Base-by-base conservation (phyloP, 192 early-diverging fungal genomes). In the Paraglomus brasilianum region DNA sequence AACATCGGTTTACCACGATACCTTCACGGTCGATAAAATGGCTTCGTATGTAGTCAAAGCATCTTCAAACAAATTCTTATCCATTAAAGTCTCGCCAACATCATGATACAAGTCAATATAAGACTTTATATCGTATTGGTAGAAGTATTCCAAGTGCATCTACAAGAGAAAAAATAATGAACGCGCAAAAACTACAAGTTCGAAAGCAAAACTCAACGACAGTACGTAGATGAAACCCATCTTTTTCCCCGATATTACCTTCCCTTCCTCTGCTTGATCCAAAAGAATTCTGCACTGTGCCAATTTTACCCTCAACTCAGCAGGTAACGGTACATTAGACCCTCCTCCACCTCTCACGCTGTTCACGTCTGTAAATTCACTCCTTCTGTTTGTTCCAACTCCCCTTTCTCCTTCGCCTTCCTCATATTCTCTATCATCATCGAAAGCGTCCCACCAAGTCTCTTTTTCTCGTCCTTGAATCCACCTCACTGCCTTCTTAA, bases 271-370 rank as follows among this genome's bases (percentile, higher is more conserved):
- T 9, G 75, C 69, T 47, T 92, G 80, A 42, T 84, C 91, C 39
- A 94, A 59, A 73, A 83, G 78, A 40, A 97, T 49, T 38, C 94
- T 83, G 68, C 87, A 89, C 21, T 92, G 87, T 2, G 93, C 97
- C 30, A 95, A 83, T 72, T 92, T 92, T 56, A 91, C 86, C 19
- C 93, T 87, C 55, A 98, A 79, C 76, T 97, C 94, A 1, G 95
- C 72, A 0, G 95, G 95, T 38, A 97, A 75, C 8, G 69, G 59
- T 52, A 70, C 72, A 47, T 70, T 70, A 14, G 55, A 51, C 22
- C 47, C 72, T 58, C 60, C 49, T 17, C n/a, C 39, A 22, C 66
- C 19, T 21, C 64, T 22, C 8, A 22, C 41, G 14, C 73, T 55
- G 24, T 15, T 36, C 21, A n/a, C 24, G 8, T n/a, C 55, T 8